Evolutionary conservation across 371 early-diverging fungal species (phyloP).

Genomic region (Massospora cicadina): DNA sequence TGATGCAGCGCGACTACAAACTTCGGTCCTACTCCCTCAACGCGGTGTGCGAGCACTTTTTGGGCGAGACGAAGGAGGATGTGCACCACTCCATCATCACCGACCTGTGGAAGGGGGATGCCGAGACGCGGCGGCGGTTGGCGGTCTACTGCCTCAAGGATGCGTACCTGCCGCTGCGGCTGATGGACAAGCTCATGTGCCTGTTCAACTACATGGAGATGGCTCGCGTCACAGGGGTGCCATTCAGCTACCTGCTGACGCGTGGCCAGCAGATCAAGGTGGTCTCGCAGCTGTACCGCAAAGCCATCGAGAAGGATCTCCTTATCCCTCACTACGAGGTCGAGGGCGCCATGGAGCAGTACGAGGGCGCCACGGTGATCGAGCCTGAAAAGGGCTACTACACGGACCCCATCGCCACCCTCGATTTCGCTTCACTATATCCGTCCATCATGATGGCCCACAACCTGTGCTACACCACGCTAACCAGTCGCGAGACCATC

Average conservation of each 20-base stretch:
- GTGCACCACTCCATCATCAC: constrained; percentile 98
- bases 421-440: constrained; percentile 98
- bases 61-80: constrained; percentile 99
- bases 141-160: constrained; percentile 99
- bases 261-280: constrained; percentile 98
- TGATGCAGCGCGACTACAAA: constrained; percentile 96
- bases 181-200: constrained; percentile 95
- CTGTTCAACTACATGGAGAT: constrained; percentile 98
- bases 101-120: constrained; percentile 86
- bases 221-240: constrained; percentile 96
- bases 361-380: constrained; percentile 98
- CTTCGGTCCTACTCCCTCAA: constrained; percentile 96
- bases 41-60: constrained; percentile 91
- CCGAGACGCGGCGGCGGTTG: constrained; percentile 91
- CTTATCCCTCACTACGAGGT: constrained; percentile 83
- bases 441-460: constrained; percentile 99
- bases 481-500: constrained; percentile 38
- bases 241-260: constrained; percentile 88
- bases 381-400: constrained; percentile 97
- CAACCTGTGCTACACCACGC: constrained; percentile 98
- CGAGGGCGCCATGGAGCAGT: constrained; percentile 66
- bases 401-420: constrained; percentile 89
- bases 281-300: constrained; percentile 89
- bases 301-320: constrained; percentile 65
- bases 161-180: constrained; percentile 88